Base-by-base conservation (phyloP, 1,284 basidiomycete genomes). In the Macrocystidia cucumis region DNA sequence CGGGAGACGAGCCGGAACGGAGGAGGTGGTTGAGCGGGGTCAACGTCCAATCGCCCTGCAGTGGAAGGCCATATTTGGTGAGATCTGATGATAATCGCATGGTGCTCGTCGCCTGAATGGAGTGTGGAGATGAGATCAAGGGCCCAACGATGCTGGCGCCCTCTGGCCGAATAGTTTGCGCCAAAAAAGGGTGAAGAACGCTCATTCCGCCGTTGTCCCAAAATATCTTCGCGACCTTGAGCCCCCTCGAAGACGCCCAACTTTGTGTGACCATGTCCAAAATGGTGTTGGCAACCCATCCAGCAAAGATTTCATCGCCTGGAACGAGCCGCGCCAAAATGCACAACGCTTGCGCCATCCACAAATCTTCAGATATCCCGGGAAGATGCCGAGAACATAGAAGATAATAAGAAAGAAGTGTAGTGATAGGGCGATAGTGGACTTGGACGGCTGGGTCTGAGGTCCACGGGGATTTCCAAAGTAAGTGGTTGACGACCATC, bases 1-100 rank as follows among this genome's bases (percentile, higher is more conserved):
- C 82, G 0, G 69, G 58, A 0, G 88, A 89, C 6, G 76, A 73
- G 3, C 81, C 81, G 0, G 87, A 91, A 5, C 80, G 76, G 9
- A 97, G 64, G 5, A 98, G 73, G 46, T 93, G 86, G 48, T 91
- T 75, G 4, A 97, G 56, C 0, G 91, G 77, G 0, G 68, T 59
- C 36, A 86, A 65, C 1, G 74, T 56, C 89, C 91, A 97, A 51
- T 90, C 85, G 3, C 59, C 56, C 0, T 63, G 45, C 1, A 91
- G 55, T 0, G 91, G 88, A 7, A 93, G 68, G 1, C 82, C 72
- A 27, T 49, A 52, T 3, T 49, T 49, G 8, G 42, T 46, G n/a
- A 62, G 44, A 3, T 46, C 35, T 2, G 53, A 54, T 4, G 54
- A 44, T 16, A 78, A 62, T 22, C 74, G 65, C 32, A 69, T 68